Base-by-base conservation (phyloP, 2,329 filamentous ascomycete species). In the Arthrobotrys entomopaga region DNA sequence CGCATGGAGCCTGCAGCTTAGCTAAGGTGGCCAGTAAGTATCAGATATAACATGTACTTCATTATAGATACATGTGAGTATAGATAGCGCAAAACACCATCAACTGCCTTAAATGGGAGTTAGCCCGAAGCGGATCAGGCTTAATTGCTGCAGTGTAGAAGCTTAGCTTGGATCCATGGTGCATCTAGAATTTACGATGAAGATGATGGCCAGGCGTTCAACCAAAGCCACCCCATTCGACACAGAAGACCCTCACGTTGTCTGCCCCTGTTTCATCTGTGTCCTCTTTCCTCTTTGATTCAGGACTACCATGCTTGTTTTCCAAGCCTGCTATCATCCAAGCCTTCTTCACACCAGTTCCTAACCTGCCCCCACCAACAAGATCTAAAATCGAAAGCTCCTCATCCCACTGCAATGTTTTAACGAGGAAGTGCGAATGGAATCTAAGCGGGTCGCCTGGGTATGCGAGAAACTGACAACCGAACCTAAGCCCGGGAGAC, bases 331-430 rank as follows among this genome's bases (percentile, higher is more conserved):
- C 94, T 67, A 99, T 86, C 63, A 99, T 83, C 79, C 93, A 97
- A 0, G 92, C 91, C 82, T 99, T 99, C 85, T 99, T 99, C 19
- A 98, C 95, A 57, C 92, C 92, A 1, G 95, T 98, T 0, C 93
- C 95, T 76, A 99, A 82, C 77, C 95, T 86, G 3, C 95, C 95
- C 6, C 92, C 93, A 19, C 89, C 90, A 15, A 98, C 90, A 13
- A 99, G 84, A 77, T 97, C 91, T 77, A 97, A 86, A 79, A 98
- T 84, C 42, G 91, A 87, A 66, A 99, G 90, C 78, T 93, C 88
- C 79, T 97, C 88, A 74, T 97, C 89, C 92, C 93, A 98, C n/a
- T 85, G 88, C 78, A 91, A 88, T 34, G 91, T 88, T n/a, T 90
- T 90, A 6, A 90, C 91, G 78, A 97, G 86, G 81, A 97, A 98